These are phyloP conservation scores for Coix lacrymajobi DNA, from an alignment of 176 grass and related monocot species.

Conservation along the genomic window DNA sequence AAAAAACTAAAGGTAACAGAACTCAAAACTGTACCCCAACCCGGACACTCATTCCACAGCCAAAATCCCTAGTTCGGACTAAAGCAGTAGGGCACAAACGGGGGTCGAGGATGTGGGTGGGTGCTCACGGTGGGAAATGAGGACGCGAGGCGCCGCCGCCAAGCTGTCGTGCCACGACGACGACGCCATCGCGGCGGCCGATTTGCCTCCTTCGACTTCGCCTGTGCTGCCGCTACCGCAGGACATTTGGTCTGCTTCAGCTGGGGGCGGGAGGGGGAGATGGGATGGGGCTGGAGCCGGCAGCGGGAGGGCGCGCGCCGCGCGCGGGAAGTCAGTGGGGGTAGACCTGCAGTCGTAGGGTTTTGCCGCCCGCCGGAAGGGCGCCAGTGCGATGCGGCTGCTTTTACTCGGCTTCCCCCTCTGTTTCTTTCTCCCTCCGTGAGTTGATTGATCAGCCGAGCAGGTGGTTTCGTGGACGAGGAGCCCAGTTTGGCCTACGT, in stretches of 20 bases:
- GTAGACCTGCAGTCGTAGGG: conserved; percentile 1
- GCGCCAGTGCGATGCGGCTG: not conserved
- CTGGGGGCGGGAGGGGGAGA: not conserved
- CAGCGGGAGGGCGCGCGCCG: not conserved
- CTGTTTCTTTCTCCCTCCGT: not conserved
- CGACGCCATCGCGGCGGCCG: not conserved
- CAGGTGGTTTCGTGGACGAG: not conserved
- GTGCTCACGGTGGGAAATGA: conserved; percentile 40
- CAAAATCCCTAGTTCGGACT: not conserved
- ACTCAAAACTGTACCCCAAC: not conserved
- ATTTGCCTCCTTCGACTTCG: not conserved
- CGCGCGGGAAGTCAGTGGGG: not conserved
- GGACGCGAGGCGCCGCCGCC: conserved; percentile 33
- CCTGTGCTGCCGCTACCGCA: not conserved
- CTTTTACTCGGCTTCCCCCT: not conserved
- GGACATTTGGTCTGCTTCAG: not conserved
- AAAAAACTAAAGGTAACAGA: not conserved
- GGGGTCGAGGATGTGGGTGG: not conserved
- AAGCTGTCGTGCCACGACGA: conserved; percentile 40
- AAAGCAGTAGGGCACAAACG: not conserved
- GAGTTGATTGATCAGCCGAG: not conserved
- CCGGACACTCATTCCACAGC: not conserved
- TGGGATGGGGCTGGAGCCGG: not conserved
- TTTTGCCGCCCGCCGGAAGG: conserved; percentile 15
- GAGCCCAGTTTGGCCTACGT: not conserved